These are phyloP conservation scores for Ascochyta fabae DNA, from an alignment of 2,329 filamentous ascomycete genomes.

Conservation along the genomic window DNA sequence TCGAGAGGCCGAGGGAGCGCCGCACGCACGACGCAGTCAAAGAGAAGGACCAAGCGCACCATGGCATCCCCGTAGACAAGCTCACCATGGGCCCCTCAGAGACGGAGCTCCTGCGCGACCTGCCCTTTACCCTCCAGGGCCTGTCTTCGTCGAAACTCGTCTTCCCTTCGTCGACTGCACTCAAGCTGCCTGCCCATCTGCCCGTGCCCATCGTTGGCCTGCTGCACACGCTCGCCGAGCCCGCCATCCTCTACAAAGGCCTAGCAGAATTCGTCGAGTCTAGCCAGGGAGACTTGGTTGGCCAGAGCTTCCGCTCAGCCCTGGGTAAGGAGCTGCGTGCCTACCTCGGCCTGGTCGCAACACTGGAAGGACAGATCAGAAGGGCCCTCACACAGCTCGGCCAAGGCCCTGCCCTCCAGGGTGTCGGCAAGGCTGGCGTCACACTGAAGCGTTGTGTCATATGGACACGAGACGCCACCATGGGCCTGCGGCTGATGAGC, in stretches of 20 bases:
- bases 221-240: slow-evolving; percentile 88
- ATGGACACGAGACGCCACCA: slow-evolving; percentile 96
- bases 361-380: slow-evolving; percentile 89
- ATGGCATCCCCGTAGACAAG: slow-evolving; percentile 19
- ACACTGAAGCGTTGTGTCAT: slow-evolving; percentile 95
- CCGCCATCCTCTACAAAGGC: slow-evolving; percentile 85
- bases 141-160: slow-evolving; percentile 84
- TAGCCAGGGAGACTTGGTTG: slow-evolving; percentile 81
- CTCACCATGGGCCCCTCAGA: slow-evolving; percentile 49
- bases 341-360: slow-evolving; percentile 89
- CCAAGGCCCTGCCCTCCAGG: slow-evolving; percentile 68
- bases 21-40: slow-evolving; percentile 31
- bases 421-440: slow-evolving; percentile 84
- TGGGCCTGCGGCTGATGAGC: slow-evolving; percentile 92
- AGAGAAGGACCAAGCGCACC: slow-evolving; percentile 30
- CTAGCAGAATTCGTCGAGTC: slow-evolving; percentile 83
- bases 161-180: slow-evolving; percentile 71
- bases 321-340: slow-evolving; percentile 84
- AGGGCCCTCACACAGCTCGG: slow-evolving; percentile 78
- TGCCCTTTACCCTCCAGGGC: slow-evolving; percentile 92
- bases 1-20: slow-evolving; percentile 38
- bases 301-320: slow-evolving; percentile 88
- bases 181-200: slow-evolving; percentile 79
- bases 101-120: slow-evolving; percentile 63
- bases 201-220: slow-evolving; percentile 86